Base-by-base conservation (phyloP, 2,329 filamentous ascomycete species). In the Talaromyces sp. region DNA sequence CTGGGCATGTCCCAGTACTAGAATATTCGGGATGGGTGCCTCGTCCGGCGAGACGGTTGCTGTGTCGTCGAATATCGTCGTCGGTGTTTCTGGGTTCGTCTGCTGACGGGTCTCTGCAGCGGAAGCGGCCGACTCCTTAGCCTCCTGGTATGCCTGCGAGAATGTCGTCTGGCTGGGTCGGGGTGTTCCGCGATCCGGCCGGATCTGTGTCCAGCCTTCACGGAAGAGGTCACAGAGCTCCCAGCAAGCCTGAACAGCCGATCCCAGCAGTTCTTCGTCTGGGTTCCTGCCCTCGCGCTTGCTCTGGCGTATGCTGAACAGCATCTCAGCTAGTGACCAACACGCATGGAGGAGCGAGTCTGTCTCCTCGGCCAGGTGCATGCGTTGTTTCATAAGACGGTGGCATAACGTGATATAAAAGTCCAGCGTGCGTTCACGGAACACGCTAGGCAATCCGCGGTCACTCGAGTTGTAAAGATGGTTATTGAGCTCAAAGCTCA, bases 371-470 rank as follows among this genome's bases (percentile, higher is more conserved):
- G 87, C 88, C 2, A 93, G 76, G 31, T 91, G 89, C 59, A 86
- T 89, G 61, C 91, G 86, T 74, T 96, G 92, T 74, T 96, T 97
- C 92, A 97, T 97, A n/a, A 97, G 78, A 44, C 94, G 87, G 74
- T 97, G 94, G 70, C 94, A 97, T 2, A 98, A 76, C 0, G 94
- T 96, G 67, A 96, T 89, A 70, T 97, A 97, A 69, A 97, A 97
- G 70, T 97, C 94, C 61, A 98, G 76, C 0, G 94, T 97, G 62
- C 93, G 83, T 75, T 97, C 93, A 58, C 89, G 86, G 72, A 98
- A 97, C 0, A 89, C 87, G 69, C 96, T 91, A 0, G 93, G 94
- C 4, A 97, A 80, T 60, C 85, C 88, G 34, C 89, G 86, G 72
- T 96, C 92, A 70, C 96, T 92, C 0, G 92, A 93, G 71, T 94